Evolutionary conservation across 306 rosid genomes (phyloP), one percentile per base, ranked within the genome.

Genomic region (Myrica gale): DNA sequence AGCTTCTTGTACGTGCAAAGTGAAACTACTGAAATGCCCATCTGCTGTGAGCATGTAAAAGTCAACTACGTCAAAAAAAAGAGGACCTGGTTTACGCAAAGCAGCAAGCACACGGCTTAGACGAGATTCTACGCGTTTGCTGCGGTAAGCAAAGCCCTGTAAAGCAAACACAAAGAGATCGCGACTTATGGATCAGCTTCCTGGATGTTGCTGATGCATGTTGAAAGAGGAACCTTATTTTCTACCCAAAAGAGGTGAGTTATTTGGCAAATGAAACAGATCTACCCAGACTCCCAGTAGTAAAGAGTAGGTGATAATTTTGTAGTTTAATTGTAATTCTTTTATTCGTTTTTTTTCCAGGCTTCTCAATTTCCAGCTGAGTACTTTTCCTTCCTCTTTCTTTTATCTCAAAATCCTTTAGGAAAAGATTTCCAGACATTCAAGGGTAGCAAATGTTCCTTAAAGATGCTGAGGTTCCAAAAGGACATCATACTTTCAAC

Each of bases 61-160:
- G 82, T 80, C 82, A 50, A 52, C 39, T 46, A 20, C 0, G 44
- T 0, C 43, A 13, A 47, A 47, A 9, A 12, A 2, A 32, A 32
- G 2, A 32, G 37, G 3, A 32, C 37, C 37, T 47, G 51, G 51
- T 4, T 47, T 47, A 47, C 51, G 19, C 4, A 1, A 19, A 26
- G 37, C 6, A 57, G 71, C 69, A 57, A 72, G 82, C 66, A 39
- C 65, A 83, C 86, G 80, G 85, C 87, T 84, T 73, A 77, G 84
- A 37, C 0, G 44, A 23, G 37, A 69, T 71, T 79, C 76, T 65
- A 84, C 88, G 85, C 86, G 90, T 79, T 83, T 78, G 74, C 46
- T 37, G 57, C 56, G 61, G 62, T 46, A 51, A 32, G 68, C 58
- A 47, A 37, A 8, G 63, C 77, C 26, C 78, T 66, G 70, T 42